phyloP scores from a whole-genome alignment of 2,329 filamentous ascomycete species.

The Myriosclerotinia curreyana region DNA sequence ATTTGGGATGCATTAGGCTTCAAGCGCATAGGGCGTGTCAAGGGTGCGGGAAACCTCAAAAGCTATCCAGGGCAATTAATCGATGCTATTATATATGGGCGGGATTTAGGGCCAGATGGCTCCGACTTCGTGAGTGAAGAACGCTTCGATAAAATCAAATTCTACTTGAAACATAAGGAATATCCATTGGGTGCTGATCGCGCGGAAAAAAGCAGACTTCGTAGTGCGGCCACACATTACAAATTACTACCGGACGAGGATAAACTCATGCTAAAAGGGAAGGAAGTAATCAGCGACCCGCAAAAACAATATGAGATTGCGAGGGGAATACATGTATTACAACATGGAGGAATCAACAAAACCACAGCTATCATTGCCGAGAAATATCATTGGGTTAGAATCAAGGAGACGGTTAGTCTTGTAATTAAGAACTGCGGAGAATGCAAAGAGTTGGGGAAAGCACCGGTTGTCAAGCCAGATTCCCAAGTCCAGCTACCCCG shows the following conservation, averaged over 20 bases:
- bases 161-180: conserved; percentile 90
- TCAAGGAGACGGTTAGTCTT: conserved; percentile 94
- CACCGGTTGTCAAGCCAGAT: conserved; percentile 41
- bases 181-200: conserved; percentile 92
- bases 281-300: conserved; percentile 92
- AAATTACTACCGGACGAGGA: conserved; percentile 63
- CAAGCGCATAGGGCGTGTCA: conserved; percentile 67
- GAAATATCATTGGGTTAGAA: conserved; percentile 94
- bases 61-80: conserved; percentile 51
- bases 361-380: conserved; percentile 92
- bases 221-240: conserved; percentile 93
- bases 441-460: conserved; percentile 77
- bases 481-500: conserved; percentile 19
- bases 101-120: conserved; percentile 55
- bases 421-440: conserved; percentile 89
- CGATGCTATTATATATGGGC: conserved; percentile 61
- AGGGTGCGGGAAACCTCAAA: conserved; percentile 52
- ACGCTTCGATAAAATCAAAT: conserved; percentile 97
- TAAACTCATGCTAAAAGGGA: conserved; percentile 93
- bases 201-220: conserved; percentile 90
- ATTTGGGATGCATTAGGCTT: conserved; percentile 74
- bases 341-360: conserved; percentile 96
- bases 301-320: conserved; percentile 89
- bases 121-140: conserved; percentile 90
- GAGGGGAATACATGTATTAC: conserved; percentile 66